phyloP scores from a whole-genome alignment of 2,329 filamentous ascomycete species.

The Parastagonospora avenae region DNA sequence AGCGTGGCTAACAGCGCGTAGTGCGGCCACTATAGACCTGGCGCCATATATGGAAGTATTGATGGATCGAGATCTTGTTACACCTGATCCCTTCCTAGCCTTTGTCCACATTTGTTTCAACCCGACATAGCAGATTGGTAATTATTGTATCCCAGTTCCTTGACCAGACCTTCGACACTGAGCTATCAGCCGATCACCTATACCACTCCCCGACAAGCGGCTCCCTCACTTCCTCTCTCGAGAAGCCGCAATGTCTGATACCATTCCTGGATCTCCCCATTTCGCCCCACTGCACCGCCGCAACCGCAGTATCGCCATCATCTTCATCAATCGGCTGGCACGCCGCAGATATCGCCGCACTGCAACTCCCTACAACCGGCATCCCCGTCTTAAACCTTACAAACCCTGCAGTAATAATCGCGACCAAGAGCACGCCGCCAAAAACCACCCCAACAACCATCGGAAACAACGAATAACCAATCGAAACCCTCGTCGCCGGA shows the following conservation, averaged over 20 bases:
- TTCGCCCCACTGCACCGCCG: slow-evolving; percentile 16
- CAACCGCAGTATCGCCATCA: slow-evolving; percentile 1
- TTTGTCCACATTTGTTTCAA: too few species aligned
- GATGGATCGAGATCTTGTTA: too few species aligned
- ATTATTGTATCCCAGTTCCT: too few species aligned
- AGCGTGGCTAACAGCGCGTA: too few species aligned
- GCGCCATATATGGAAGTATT: too few species aligned
- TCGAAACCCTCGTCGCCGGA: not conserved
- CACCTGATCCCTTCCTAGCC: too few species aligned
- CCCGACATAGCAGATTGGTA: too few species aligned
- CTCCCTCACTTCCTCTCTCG: not conserved
- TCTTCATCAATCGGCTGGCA: slow-evolving; percentile 11
- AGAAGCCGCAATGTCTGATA: slow-evolving; percentile 11
- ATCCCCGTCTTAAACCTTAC: slow-evolving; percentile 77
- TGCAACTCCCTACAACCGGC: slow-evolving; percentile 79
- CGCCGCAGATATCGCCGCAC: slow-evolving; percentile 22
- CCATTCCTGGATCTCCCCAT: slow-evolving; percentile 4
- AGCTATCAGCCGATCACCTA: too few species aligned
- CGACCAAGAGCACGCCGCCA: not conserved
- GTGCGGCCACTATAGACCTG: too few species aligned
- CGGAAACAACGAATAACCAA: slow-evolving; percentile 6
- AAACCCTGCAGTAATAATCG: slow-evolving; percentile 63
- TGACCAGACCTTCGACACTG: too few species aligned
- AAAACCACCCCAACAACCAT: slow-evolving; percentile 5
- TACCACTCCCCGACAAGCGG: too few species aligned